These are phyloP conservation scores for Fusarium nygamai DNA, from an alignment of 2,329 filamentous ascomycete genomes.

Conservation along the genomic window DNA sequence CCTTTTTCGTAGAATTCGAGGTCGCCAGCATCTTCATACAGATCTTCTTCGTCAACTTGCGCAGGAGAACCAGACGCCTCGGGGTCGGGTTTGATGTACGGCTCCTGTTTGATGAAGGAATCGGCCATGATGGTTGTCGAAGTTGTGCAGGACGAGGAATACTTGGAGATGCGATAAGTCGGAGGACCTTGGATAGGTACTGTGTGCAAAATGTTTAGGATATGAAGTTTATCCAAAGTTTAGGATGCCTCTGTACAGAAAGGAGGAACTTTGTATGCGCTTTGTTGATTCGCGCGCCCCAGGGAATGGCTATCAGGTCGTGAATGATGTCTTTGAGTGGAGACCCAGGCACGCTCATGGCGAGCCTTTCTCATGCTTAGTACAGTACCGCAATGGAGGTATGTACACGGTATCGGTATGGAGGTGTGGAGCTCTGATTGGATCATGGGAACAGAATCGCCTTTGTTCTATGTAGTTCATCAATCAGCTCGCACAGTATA, in stretches of 20 bases:
- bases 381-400: background rate
- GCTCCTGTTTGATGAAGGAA: conserved; percentile 56
- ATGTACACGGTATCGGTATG: background rate
- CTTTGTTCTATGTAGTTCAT: background rate
- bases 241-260: background rate
- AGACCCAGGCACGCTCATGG: background rate
- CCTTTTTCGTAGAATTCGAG: conserved; percentile 60
- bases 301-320: conserved; percentile 3
- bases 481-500: background rate
- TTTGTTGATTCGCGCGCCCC: background rate
- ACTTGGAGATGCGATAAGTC: background rate
- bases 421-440: background rate
- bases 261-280: background rate
- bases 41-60: conserved; percentile 70
- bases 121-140: conserved; percentile 48
- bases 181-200: background rate
- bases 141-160: background rate
- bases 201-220: background rate
- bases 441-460: background rate
- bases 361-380: background rate
- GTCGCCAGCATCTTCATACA: conserved; percentile 70
- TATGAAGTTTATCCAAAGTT: background rate
- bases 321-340: conserved; percentile 2
- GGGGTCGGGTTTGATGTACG: conserved; percentile 60
- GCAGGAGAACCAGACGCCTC: conserved; percentile 55